Evolutionary conservation across 108 stramenopile species (phyloP).

Genomic region (Nitzschia sp.): DNA sequence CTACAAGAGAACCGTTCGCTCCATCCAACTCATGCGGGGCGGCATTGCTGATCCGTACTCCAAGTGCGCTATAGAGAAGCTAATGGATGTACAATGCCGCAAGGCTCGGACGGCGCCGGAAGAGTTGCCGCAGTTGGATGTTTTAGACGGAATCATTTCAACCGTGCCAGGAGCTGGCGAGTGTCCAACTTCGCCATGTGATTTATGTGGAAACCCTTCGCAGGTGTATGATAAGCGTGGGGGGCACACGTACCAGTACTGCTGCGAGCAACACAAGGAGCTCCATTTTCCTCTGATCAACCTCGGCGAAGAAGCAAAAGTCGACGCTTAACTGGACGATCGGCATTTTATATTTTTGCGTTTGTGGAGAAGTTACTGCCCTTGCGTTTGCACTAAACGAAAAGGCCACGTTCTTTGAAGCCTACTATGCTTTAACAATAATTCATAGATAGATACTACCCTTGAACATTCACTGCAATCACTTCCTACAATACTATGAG

Average conservation of each 20-base stretch:
- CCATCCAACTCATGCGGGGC: slow-evolving; percentile 31
- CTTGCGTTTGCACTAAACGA: no score
- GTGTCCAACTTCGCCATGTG: slow-evolving; percentile 20
- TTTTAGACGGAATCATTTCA: slow-evolving; percentile 24
- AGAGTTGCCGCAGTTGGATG: slow-evolving; percentile 19
- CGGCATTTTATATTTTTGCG: no score
- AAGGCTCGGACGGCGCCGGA: background rate
- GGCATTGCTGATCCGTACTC: slow-evolving; percentile 31
- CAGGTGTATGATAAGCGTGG: background rate
- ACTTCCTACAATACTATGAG: no score
- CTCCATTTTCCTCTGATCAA: slow-evolving; percentile 10
- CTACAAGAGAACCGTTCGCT: slow-evolving; percentile 33
- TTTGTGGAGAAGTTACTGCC: no score
- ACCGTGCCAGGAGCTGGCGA: slow-evolving; percentile 2
- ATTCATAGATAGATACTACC: no score
- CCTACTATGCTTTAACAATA: no score
- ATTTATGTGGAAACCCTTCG: slow-evolving; percentile 30
- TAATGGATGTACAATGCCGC: slow-evolving; percentile 27
- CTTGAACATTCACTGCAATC: no score
- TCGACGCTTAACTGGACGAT: background rate
- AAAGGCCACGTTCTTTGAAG: no score
- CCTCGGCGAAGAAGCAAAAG: background rate
- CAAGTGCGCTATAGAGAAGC: slow-evolving; percentile 37
- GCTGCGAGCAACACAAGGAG: slow-evolving; percentile 32
- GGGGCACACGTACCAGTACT: slow-evolving; percentile 8